A percentile compares a stretch with the other conserved stretches of the same genome.
These are phyloP conservation scores for Neofusicoccum sp. DNA, from an alignment of 2,329 filamentous ascomycete species.

Conservation along the genomic window DNA sequence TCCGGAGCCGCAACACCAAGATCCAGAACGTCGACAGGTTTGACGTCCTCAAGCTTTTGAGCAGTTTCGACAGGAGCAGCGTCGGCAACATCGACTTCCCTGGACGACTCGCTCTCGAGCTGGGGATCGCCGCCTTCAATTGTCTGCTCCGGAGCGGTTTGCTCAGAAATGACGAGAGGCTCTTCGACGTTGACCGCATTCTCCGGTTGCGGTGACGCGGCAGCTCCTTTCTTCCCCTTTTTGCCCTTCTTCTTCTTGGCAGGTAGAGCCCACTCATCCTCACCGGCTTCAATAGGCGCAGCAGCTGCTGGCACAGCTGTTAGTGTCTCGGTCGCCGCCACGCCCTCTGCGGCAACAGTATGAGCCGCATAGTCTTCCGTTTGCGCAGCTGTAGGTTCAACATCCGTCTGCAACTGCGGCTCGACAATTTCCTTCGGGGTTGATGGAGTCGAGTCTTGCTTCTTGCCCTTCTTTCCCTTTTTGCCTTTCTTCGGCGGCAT, in stretches of 20 bases:
- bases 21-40: not conserved
- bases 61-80: no score
- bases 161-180: not conserved
- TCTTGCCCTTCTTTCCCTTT: conserved; percentile 22
- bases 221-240: conserved; percentile 24
- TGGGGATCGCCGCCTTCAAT: not conserved
- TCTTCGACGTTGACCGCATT: not conserved
- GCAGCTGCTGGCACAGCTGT: not conserved
- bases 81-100: not conserved
- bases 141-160: not conserved
- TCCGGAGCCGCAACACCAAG: not conserved
- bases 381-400: conserved; percentile 12
- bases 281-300: not conserved
- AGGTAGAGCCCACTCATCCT: conserved; percentile 21
- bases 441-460: not conserved
- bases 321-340: not conserved
- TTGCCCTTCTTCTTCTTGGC: conserved; percentile 30
- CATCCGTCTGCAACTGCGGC: not conserved
- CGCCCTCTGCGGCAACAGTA: not conserved
- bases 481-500: conserved; percentile 17
- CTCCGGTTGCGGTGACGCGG: not conserved
- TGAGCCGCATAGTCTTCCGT: not conserved
- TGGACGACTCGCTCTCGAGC: not conserved
- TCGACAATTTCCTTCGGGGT: not conserved
- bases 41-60: not conserved